These are phyloP conservation scores for Mycena maculata DNA, from an alignment of 768 basidiomycete species.

Conservation along the genomic window DNA sequence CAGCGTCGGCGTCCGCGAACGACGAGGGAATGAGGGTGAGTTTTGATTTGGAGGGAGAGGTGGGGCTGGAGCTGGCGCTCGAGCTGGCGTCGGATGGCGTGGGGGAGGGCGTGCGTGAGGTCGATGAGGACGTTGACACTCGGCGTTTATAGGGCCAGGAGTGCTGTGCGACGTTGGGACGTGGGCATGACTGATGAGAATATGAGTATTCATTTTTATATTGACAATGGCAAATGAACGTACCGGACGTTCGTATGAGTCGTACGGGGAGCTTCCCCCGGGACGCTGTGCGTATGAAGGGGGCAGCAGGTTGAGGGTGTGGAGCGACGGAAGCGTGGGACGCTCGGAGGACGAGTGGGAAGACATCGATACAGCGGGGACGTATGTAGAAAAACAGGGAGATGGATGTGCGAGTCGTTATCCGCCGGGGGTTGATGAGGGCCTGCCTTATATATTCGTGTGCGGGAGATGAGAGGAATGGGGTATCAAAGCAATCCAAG, in stretches of 20 bases:
- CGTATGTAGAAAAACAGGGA: conserved; percentile 1
- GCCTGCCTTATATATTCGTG: conserved; percentile 33
- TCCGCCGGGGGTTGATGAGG: conserved; percentile 31
- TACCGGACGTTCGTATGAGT: conserved; percentile 36
- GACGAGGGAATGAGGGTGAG: conserved; percentile 61
- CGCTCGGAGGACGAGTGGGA: conserved; percentile 45
- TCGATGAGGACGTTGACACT: conserved; percentile 48
- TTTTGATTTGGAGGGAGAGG: conserved; percentile 41
- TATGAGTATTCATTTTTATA: conserved; percentile 24
- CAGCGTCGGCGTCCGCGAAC: conserved; percentile 65
- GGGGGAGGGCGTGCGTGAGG: conserved; percentile 54
- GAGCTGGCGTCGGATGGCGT: conserved; percentile 40
- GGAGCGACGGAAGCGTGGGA: conserved; percentile 66
- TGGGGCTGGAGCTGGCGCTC: conserved; percentile 31
- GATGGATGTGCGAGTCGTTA: conserved; percentile 21
- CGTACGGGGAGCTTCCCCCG: conserved; percentile 23
- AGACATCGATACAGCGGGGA: conserved; percentile 29
- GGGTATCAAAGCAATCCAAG: conserved; percentile 23
- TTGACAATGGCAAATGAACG: neutral
- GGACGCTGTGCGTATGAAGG: conserved; percentile 18
- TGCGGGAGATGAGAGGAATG: neutral
- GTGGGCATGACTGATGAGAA: conserved; percentile 34
- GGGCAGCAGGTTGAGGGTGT: conserved; percentile 56
- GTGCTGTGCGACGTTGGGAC: conserved; percentile 34
- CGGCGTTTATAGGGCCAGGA: conserved; percentile 42